Conservation (phyloP, 495 filamentous ascomycete species). For the Pyrenula aspistea region DNA sequence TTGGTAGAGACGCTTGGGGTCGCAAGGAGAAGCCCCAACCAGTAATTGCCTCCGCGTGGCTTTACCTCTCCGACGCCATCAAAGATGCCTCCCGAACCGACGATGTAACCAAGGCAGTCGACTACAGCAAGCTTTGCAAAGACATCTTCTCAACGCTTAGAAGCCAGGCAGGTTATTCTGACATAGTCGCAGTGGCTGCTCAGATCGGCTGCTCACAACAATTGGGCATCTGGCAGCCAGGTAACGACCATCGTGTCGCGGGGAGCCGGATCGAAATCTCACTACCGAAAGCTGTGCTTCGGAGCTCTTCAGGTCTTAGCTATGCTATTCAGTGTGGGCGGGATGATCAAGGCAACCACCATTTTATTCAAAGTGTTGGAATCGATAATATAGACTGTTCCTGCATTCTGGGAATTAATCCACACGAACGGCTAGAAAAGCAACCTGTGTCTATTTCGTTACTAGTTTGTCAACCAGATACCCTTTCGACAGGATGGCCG, state of each 20-base stretch:
- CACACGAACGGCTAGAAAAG: constrained; percentile 45
- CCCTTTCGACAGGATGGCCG: no score
- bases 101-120: constrained; percentile 31
- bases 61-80: constrained; percentile 32
- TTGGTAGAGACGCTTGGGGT: constrained; percentile 34
- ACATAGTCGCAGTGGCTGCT: constrained; percentile 21
- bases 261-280: constrained; percentile 28
- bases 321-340: constrained; percentile 10
- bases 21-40: constrained; percentile 30
- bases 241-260: constrained; percentile 23
- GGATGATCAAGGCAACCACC: constrained; percentile 22
- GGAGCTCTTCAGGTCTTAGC: constrained; percentile 26
- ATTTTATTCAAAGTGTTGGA: constrained; percentile 24
- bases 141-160: constrained; percentile 21
- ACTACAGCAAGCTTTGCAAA: constrained; percentile 37
- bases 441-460: constrained; percentile 41
- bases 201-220: constrained; percentile 26
- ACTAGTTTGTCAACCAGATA: not conserved
- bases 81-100: constrained; percentile 25
- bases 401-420: constrained; percentile 44
- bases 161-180: constrained; percentile 12
- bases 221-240: constrained; percentile 16
- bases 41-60: constrained; percentile 27
- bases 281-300: constrained; percentile 29
- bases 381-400: constrained; percentile 32